Evolutionary conservation across 139 green algal genomes (phyloP).

Genomic region (Closterium sp.): DNA sequence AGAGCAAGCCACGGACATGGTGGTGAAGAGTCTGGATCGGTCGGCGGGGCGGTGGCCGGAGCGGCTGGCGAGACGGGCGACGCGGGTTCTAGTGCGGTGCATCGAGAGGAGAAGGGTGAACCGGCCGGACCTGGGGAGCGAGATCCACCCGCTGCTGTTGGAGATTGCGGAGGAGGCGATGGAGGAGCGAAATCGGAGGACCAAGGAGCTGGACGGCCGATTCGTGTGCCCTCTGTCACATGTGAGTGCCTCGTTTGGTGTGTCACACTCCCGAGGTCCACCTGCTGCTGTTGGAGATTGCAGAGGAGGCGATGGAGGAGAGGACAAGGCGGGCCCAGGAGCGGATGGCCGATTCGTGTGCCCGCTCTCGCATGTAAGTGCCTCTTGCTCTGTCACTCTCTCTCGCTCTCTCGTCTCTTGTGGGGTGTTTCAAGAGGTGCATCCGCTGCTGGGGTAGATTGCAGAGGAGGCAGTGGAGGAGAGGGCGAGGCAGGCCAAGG

Average conservation of each 20-base stretch:
- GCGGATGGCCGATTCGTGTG: neutral
- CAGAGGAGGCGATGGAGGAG: too few species aligned
- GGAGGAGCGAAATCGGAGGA: too few species aligned
- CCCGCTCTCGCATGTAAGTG: neutral
- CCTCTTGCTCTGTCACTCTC: neutral
- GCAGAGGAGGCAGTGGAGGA: neutral
- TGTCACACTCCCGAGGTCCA: too few species aligned
- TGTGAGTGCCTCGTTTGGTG: too few species aligned
- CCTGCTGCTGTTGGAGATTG: too few species aligned
- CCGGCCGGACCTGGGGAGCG: neutral
- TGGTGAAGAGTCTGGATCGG: conserved; percentile 18
- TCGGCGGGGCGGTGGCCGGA: neutral
- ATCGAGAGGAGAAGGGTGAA: neutral
- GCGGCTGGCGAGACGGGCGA: neutral
- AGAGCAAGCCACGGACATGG: neutral
- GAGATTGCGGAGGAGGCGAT: neutral
- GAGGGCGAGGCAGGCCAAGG: neutral
- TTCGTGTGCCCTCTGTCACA: too few species aligned
- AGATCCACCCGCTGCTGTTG: conserved; percentile 1
- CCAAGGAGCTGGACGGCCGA: too few species aligned
- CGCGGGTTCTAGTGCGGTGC: neutral
- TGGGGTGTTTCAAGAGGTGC: too few species aligned
- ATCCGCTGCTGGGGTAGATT: neutral
- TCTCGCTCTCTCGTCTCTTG: neutral
- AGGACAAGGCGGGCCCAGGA: neutral